Percentiles rank a stretch among this genome's conserved stretches.
These are phyloP conservation scores for Psilocybe tampanensis DNA, from an alignment of 768 basidiomycete genomes.

Conservation along the genomic window DNA sequence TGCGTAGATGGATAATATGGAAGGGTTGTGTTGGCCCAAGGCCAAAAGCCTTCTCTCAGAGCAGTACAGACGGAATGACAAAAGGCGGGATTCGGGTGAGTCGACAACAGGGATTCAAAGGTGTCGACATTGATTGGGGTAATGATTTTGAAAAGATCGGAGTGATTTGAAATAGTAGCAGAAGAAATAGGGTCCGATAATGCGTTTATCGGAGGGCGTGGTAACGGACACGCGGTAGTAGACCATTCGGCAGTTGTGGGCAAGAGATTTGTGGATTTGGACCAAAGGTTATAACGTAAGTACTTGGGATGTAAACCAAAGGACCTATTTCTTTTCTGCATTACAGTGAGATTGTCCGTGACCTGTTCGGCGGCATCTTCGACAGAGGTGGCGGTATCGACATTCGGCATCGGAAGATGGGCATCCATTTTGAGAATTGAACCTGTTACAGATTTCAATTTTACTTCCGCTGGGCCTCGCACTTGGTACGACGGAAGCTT, in stretches of 20 bases:
- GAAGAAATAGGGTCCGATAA: conserved; percentile 14
- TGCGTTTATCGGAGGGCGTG: conserved; percentile 14
- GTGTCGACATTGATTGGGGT: conserved; percentile 25
- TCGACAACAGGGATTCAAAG: conserved; percentile 16
- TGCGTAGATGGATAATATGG: conserved; percentile 19
- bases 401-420: neutral
- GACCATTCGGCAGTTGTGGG: conserved; percentile 20
- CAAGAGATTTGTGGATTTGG: neutral
- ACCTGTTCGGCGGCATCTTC: conserved; percentile 1
- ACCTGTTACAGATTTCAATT: conserved; percentile 20
- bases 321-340: neutral
- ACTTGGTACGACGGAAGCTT: no score
- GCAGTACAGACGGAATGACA: conserved; percentile 33
- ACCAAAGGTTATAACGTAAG: conserved; percentile 19
- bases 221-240: conserved; percentile 10
- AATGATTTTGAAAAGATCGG: conserved; percentile 36
- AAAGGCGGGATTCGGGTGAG: conserved; percentile 44
- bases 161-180: conserved; percentile 25
- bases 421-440: conserved; percentile 22
- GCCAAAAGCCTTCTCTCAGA: conserved; percentile 45
- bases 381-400: conserved; percentile 28
- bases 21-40: conserved; percentile 30
- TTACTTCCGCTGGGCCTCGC: no score
- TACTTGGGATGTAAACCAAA: conserved; percentile 5
- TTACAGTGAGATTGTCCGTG: conserved; percentile 6